A percentile compares a stretch with the other conserved stretches of the same genome.
phyloP scores from a whole-genome alignment of 192 early-diverging fungal species.

The Linderina pennispora region DNA sequence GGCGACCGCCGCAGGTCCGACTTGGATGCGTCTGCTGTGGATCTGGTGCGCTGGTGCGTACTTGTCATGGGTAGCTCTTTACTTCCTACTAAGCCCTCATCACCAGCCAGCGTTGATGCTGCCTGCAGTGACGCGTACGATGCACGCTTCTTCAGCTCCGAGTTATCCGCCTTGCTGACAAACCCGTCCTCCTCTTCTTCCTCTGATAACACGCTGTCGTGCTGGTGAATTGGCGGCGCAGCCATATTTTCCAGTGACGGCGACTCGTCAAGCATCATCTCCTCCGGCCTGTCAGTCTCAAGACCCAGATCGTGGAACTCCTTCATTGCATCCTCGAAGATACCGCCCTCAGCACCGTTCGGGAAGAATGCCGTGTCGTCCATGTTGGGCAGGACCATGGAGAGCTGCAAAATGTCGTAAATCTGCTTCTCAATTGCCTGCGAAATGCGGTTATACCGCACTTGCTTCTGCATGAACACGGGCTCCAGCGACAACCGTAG shows the following conservation, averaged over 20 bases:
- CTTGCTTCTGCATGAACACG: constrained; percentile 77
- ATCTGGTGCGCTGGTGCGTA: background rate
- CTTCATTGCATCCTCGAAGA: constrained; percentile 49
- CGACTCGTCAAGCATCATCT: no score
- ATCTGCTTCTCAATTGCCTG: constrained; percentile 82
- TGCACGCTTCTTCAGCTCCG: no score
- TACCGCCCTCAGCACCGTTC: constrained; percentile 47
- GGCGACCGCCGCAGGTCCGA: constrained; percentile 1
- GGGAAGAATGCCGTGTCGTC: constrained; percentile 79
- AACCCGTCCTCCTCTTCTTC: no score
- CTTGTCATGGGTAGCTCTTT: no score
- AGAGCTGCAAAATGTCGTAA: constrained; percentile 70
- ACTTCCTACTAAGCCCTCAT: no score
- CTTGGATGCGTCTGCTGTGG: background rate
- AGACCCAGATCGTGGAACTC: constrained; percentile 25
- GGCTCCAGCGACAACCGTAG: constrained; percentile 70
- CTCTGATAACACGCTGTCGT: no score
- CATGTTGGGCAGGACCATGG: constrained; percentile 82
- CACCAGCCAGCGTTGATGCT: no score
- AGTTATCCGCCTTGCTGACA: no score
- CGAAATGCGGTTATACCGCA: constrained; percentile 71
- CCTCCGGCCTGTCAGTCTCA: constrained; percentile 2
- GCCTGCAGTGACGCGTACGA: no score
- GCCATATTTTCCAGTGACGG: no score
- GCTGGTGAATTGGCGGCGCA: no score